Conservation (phyloP, 805 yeast species). For the Spathaspora hagerdaliae region DNA sequence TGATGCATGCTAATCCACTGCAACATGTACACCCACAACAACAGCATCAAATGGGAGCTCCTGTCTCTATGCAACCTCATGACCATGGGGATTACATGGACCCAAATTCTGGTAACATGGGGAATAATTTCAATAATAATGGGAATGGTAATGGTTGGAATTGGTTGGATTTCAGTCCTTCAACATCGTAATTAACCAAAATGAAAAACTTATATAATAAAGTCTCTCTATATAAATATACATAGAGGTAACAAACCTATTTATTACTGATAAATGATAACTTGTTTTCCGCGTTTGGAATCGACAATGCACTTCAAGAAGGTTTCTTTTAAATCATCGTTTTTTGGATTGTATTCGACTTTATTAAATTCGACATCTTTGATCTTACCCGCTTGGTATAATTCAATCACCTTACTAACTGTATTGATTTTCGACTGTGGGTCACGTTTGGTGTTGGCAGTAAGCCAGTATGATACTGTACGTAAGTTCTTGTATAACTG, state of each 20-base stretch:
- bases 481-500: slow-evolving; percentile 30
- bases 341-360: slow-evolving; percentile 32
- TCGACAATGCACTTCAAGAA: slow-evolving; percentile 43
- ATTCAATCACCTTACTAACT: slow-evolving; percentile 50
- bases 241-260: neutral
- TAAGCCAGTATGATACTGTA: slow-evolving; percentile 29
- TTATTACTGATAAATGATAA: slow-evolving; percentile 20
- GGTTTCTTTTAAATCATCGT: slow-evolving; percentile 37
- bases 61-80: neutral
- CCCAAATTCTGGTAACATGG: neutral
- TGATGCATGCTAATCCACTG: neutral
- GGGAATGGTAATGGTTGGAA: slow-evolving; percentile 25
- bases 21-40: neutral
- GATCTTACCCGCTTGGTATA: slow-evolving; percentile 57
- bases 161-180: slow-evolving; percentile 37
- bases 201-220: neutral
- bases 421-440: slow-evolving; percentile 58
- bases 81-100: neutral
- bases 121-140: slow-evolving; percentile 1
- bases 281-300: slow-evolving; percentile 42
- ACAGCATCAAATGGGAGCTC: neutral
- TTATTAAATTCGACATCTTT: slow-evolving; percentile 42
- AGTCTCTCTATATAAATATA: neutral
- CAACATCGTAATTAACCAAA: slow-evolving; percentile 8
- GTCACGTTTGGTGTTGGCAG: slow-evolving; percentile 25